A percentile compares a stretch with the other conserved stretches of the same genome.
These are phyloP conservation scores for Saturnispora saitoi DNA, from an alignment of 805 yeast species.

Conservation along the genomic window DNA sequence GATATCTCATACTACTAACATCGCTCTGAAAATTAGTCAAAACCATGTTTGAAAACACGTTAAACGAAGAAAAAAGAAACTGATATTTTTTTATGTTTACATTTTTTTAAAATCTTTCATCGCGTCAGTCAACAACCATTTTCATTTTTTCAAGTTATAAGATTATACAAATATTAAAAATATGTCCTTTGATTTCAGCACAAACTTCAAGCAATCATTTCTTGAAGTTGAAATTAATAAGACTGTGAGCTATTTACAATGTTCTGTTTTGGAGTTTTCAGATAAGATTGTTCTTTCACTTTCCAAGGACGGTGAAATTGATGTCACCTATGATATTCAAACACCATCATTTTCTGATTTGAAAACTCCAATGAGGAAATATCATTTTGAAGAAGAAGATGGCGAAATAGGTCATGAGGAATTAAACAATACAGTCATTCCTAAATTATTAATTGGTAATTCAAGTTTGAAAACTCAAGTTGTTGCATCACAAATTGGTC, in stretches of 20 bases:
- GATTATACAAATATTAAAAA: background rate
- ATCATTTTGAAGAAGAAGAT: slow-evolving; percentile 13
- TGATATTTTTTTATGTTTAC: background rate
- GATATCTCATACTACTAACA: background rate
- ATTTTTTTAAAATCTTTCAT: background rate
- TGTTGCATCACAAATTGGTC: slow-evolving; percentile 41
- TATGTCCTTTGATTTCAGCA: slow-evolving; percentile 2
- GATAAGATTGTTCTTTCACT: slow-evolving; percentile 36
- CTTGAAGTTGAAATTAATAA: background rate
- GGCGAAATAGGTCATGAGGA: slow-evolving; percentile 27
- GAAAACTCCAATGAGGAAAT: slow-evolving; percentile 13
- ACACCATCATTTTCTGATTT: slow-evolving; percentile 16
- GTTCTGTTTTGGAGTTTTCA: slow-evolving; percentile 25
- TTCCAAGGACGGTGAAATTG: slow-evolving; percentile 37
- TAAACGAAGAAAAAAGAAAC: too few species aligned
- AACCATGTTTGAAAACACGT: background rate
- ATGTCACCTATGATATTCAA: slow-evolving; percentile 40
- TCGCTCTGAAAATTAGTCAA: background rate
- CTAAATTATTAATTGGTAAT: slow-evolving; percentile 36
- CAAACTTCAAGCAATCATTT: slow-evolving; percentile 1
- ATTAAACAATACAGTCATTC: slow-evolving; percentile 14
- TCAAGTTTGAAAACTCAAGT: slow-evolving; percentile 39
- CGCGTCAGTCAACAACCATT: background rate
- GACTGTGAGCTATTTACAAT: slow-evolving; percentile 12
- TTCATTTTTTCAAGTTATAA: background rate